Percentiles rank a stretch among this genome's conserved stretches.
Evolutionary conservation across 2,329 filamentous ascomycete genomes (phyloP).

Genomic region (Alternaria atra): DNA sequence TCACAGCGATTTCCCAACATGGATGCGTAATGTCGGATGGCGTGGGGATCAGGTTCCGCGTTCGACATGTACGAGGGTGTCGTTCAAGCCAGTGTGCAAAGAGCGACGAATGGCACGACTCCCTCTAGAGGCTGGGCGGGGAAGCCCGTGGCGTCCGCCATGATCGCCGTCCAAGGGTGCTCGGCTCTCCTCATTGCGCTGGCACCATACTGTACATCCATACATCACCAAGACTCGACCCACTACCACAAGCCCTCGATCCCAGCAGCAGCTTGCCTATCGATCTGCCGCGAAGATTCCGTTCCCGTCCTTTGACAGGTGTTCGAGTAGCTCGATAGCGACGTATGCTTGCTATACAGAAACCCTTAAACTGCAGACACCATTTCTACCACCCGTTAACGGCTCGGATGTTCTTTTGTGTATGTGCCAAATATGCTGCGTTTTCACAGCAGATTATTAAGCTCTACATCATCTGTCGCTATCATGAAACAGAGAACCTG

Average conservation of each 20-base stretch:
- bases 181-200: slow-evolving; percentile 19
- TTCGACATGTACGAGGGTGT: slow-evolving; percentile 4
- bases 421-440: neutral
- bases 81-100: neutral
- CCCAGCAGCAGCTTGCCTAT: slow-evolving; percentile 4
- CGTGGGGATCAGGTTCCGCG: slow-evolving; percentile 10
- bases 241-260: slow-evolving; percentile 5
- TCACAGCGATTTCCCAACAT: slow-evolving; percentile 1
- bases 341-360: neutral
- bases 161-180: slow-evolving; percentile 15
- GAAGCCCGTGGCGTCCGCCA: slow-evolving; percentile 9
- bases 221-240: slow-evolving; percentile 14
- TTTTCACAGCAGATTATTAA: neutral
- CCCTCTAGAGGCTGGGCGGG: slow-evolving; percentile 8
- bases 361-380: neutral
- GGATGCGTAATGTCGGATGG: slow-evolving; percentile 9
- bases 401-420: neutral
- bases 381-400: neutral
- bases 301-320: slow-evolving; percentile 5
- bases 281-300: neutral
- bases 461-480: neutral
- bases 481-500: slow-evolving; percentile 6
- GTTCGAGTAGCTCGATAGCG: neutral
- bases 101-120: slow-evolving; percentile 5
- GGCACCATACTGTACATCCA: slow-evolving; percentile 6